These are phyloP conservation scores for Stephanodiscus minutulus DNA, from an alignment of 108 stramenopile genomes.

Conservation along the genomic window DNA sequence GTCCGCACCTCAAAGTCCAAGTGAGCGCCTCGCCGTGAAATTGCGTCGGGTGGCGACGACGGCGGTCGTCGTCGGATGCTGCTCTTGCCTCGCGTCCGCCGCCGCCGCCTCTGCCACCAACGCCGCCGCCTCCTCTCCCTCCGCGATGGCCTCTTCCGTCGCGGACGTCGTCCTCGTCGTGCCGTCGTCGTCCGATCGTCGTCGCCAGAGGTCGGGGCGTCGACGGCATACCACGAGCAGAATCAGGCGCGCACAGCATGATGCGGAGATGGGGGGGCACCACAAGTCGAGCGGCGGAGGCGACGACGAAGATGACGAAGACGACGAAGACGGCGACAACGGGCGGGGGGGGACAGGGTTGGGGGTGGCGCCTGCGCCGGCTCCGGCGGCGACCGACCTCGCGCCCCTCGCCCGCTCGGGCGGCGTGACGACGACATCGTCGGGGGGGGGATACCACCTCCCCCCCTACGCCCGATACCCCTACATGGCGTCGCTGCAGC, in stretches of 20 bases:
- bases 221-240: too few species aligned
- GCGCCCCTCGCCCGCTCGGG: not conserved
- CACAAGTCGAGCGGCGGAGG: conserved; percentile 2
- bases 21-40: not conserved
- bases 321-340: not conserved
- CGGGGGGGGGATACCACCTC: not conserved
- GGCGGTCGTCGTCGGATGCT: conserved; percentile 1
- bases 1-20: not conserved
- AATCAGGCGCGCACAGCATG: not conserved
- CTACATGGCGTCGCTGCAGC: conserved; percentile 53
- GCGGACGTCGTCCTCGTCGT: too few species aligned
- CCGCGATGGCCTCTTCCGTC: too few species aligned
- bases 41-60: not conserved
- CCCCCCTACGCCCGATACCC: conserved; percentile 19
- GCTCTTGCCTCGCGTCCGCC: not conserved
- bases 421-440: not conserved
- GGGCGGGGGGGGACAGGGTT: conserved; percentile 1
- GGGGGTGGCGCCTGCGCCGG: not conserved
- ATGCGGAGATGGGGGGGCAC: not conserved
- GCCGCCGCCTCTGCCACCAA: not conserved
- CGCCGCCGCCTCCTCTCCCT: too few species aligned
- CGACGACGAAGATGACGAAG: conserved; percentile 5
- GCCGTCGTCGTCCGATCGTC: too few species aligned
- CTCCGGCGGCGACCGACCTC: not conserved
- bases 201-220: too few species aligned